These are phyloP conservation scores for Clitopilus hobsonii DNA, from an alignment of 768 basidiomycete genomes.

Conservation along the genomic window DNA sequence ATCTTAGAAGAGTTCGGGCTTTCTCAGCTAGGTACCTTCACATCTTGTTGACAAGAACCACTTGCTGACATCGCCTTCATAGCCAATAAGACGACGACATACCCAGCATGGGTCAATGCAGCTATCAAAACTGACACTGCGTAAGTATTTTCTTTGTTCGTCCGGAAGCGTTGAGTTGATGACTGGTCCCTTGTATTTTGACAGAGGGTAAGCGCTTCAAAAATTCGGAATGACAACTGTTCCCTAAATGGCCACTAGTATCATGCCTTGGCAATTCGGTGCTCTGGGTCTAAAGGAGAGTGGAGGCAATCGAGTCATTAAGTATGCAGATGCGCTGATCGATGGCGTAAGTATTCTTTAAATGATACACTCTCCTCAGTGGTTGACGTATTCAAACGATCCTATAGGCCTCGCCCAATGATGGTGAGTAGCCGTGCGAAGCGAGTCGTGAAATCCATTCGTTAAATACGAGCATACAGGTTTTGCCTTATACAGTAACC, in stretches of 20 bases:
- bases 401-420: conserved; percentile 49
- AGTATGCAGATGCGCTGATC: conserved; percentile 50
- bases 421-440: conserved; percentile 38
- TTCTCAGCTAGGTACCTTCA: conserved; percentile 28
- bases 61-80: not conserved
- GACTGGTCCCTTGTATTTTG: too few species aligned
- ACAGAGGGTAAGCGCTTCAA: conserved; percentile 22
- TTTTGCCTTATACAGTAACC: conserved; percentile 46
- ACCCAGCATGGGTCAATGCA: conserved; percentile 44
- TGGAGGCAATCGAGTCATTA: conserved; percentile 48
- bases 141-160: conserved; percentile 23
- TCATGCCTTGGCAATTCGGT: conserved; percentile 61
- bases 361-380: not conserved
- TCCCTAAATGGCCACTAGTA: conserved; percentile 21
- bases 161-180: too few species aligned
- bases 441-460: too few species aligned
- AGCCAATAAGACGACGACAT: conserved; percentile 48
- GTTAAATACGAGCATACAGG: conserved; percentile 25
- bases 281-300: conserved; percentile 41
- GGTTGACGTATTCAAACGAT: not conserved
- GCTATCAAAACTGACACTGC: conserved; percentile 47
- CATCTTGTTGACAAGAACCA: not conserved
- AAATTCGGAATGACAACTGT: not conserved
- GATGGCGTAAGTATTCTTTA: conserved; percentile 29
- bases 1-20: conserved; percentile 64